A percentile compares a stretch with the other conserved stretches of the same genome.
Conservation (phyloP, 1,284 basidiomycete genomes). For the Volvariella surrecta region DNA sequence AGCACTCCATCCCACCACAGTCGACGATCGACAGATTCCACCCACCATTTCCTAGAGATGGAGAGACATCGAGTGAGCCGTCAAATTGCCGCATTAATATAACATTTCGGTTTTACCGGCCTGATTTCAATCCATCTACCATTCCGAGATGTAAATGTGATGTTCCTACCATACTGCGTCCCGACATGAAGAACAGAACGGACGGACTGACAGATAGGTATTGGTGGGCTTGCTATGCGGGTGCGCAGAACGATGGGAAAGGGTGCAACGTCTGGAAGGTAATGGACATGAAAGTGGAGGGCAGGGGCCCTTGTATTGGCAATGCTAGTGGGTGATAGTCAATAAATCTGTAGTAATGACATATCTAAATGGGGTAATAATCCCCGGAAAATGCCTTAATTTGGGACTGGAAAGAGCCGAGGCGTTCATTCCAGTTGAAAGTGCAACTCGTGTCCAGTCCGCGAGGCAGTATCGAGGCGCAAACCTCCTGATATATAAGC, state of each 20-base stretch:
- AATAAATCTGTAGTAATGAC: too few species aligned
- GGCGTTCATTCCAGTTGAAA: conserved; percentile 12
- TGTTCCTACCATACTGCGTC: conserved; percentile 66
- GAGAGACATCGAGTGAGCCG: conserved; percentile 26
- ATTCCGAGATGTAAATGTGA: conserved; percentile 76
- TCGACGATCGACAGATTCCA: conserved; percentile 68
- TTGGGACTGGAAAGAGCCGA: conserved; percentile 4
- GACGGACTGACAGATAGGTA: conserved; percentile 48
- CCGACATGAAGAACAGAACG: conserved; percentile 68
- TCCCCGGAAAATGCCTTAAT: too few species aligned
- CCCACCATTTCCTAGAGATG: conserved; percentile 45
- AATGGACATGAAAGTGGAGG: conserved; percentile 71
- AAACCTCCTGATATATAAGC: conserved; percentile 1
- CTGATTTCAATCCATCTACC: conserved; percentile 70
- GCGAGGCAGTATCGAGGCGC: conserved; percentile 7
- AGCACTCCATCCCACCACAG: conserved; percentile 76
- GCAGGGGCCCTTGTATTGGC: conserved; percentile 41
- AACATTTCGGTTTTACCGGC: conserved; percentile 82
- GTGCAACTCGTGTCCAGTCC: background rate
- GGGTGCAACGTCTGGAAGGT: conserved; percentile 78
- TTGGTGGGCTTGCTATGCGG: conserved; percentile 86
- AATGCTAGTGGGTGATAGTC: background rate
- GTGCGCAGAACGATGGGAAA: conserved; percentile 77
- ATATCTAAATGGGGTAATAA: too few species aligned
- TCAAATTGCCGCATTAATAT: conserved; percentile 81